Base-by-base conservation (phyloP, 2,329 filamentous ascomycete genomes). In the Rosellinia necatrix region DNA sequence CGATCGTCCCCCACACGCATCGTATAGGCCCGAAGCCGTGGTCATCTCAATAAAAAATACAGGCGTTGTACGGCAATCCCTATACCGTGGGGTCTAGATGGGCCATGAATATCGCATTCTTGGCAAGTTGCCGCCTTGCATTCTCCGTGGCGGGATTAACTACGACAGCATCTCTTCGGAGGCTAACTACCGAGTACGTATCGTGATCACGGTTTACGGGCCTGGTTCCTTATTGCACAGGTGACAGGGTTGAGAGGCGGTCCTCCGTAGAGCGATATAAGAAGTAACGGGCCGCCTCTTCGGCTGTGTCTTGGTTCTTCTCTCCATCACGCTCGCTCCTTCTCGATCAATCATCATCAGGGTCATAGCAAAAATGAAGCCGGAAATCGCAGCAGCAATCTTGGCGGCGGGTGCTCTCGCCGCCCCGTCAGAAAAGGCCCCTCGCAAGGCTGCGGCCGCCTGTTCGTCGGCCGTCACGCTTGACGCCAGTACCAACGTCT, bases 401-500 rank as follows among this genome's bases (percentile, higher is more conserved):
- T 62, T 70, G 56, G 68, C 69, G 46, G 63, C 61, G 42, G 64
- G 68, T 54, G 67, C 67, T 35, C 25, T 65, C 25, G 69, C 68
- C 30, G 68, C 68, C 47, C 69, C 68, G 17, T 68, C 66, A 19
- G 60, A 60, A 17, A 63, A 55, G 34, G 27, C 38, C 21, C 49
- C 62, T 38, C 60, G 49, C 52, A 59, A 60, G 59, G 19, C 58
- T 44, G 53, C 60, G n/a, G 60, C 52, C 12, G 64, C 67, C 46
- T 70, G 68, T 49, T 37, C 58, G 3, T 58, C 64, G 10, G 65
- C 68, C 9, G 69, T 71, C 62, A 66, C 51, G 12, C 67, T 71
- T 34, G 68, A 71, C 53, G 60, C 69, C 24, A 61, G 49, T 58
- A 67, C 64, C 65, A 71, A 71, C 57, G 65, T 70, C 51, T 71